Evolutionary conservation across 148 eudicot genomes (phyloP), one percentile per base, ranked within the genome.

Genomic region (Diospyros kaki): DNA sequence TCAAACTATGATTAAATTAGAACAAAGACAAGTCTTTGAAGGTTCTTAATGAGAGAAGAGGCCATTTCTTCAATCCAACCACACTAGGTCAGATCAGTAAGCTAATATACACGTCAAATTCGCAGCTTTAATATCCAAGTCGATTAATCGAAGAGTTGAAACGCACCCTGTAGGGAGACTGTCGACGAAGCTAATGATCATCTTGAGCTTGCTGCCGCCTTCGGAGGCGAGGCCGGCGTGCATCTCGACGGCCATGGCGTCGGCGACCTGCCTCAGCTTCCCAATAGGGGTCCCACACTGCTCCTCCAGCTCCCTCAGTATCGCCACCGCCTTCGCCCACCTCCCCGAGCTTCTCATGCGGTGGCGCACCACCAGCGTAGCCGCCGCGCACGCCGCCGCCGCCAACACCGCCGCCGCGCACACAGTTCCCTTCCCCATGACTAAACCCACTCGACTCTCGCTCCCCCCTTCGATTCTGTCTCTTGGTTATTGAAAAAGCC

Each of bases 161-260:
- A 53, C 39, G 15, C 83, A 83, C 88, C 91, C 88, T 44, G 87
- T 81, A 14, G 91, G 88, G 17, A 87, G 88, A 62, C 83, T 85
- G 75, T 87, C 87, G 40, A 85, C 91, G 72, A 61, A 85, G 79
- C 82, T 83, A 39, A 87, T 80, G 15, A 87, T 81, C 91, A 87
- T 87, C 85, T 87, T 87, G 56, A 87, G 80, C 64, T 79, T 77
- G 60, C 85, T 79, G 1, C 73, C 86, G 42, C 78, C 65, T 46
- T 87, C 88, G 18, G 80, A 75, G 68, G 78, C 78, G 76, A 86
- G 89, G 2, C 89, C 89, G 53, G 85, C 84, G 72, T 76, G 73
- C 85, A 86, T 86, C 63, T 86, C 89, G 9, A 65, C 75, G 50
- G 85, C 72, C 85, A 86, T 82, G 40, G 83, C 89, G 51, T 86